Base-by-base conservation (phyloP, 345 rosid species). In the Aquilaria sinensis region DNA sequence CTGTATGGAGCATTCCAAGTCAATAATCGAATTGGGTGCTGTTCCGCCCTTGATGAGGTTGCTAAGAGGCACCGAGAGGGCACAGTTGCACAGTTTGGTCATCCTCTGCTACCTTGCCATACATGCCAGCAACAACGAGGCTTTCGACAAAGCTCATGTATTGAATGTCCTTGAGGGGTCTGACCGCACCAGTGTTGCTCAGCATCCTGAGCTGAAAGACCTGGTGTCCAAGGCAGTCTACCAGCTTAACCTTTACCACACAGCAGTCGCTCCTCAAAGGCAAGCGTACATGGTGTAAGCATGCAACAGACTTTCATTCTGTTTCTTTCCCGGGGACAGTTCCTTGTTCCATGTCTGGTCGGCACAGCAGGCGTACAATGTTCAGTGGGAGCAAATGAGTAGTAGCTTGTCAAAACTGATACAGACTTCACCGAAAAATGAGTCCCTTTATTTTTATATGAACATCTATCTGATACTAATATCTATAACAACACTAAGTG, bases 131-230 rank as follows among this genome's bases (percentile, higher is more conserved):
- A 74, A 90, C 68, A 80, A 71, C 1, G 74, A 75, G 70, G 81
- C 69, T 32, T 31, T 90, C 74, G 87, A 83, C 43, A 93, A 80
- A 60, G 87, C 94, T 30, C 78, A 90, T 79, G 88, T 86, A 41
- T 75, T 87, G 77, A 84, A 78, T 49, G 87, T 81, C n/a, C 87
- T 93, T 0, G 97, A 90, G 74, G 98, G 96, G 45, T 88, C 81
- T 0, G 97, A 88, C 48, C 73, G 80, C 2, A 56, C 79, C 7
- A 67, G 78, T 45, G 67, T 79, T 47, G 75, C 83, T 8, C 92
- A 85, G 57, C 76, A 81, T 61, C 85, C 77, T 58, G 83, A 93
- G 49, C 64, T 90, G 77, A 83, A 75, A 78, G 96, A 90, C 51
- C 70, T 93, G 69, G 83, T 88, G 8, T 9, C 70, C 23, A 69